Conservation (phyloP, 495 filamentous ascomycete genomes). For the Penicillium subrubescens region DNA sequence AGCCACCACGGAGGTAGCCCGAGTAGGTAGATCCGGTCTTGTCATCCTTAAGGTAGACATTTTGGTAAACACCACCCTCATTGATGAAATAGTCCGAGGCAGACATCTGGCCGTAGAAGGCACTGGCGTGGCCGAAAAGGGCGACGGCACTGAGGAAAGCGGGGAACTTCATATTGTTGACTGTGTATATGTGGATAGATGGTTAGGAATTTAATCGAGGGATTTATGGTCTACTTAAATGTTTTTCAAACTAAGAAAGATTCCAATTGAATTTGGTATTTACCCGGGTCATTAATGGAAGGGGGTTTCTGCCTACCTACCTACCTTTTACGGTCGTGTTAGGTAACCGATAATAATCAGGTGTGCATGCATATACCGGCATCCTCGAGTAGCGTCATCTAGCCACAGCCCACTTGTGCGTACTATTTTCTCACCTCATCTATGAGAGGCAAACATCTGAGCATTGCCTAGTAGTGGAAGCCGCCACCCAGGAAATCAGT, state of each 20-base stretch:
- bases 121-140: constrained; percentile 1
- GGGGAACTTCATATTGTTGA: background rate
- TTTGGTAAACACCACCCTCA: constrained; percentile 9
- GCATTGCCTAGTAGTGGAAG: background rate
- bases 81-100: background rate
- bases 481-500: background rate
- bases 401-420: background rate
- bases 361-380: background rate
- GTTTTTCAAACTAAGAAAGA: background rate
- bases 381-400: background rate
- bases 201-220: background rate
- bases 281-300: background rate
- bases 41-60: constrained; percentile 13
- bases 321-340: background rate
- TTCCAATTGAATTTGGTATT: background rate
- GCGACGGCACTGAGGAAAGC: background rate
- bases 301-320: background rate
- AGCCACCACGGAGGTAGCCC: constrained; percentile 12
- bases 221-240: background rate
- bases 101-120: constrained; percentile 14
- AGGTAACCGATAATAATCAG: background rate
- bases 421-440: background rate
- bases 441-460: background rate
- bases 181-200: background rate
- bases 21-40: constrained; percentile 11